These are phyloP conservation scores for Phyllosticta ampelicida DNA, from an alignment of 2,329 filamentous ascomycete genomes.

Conservation along the genomic window DNA sequence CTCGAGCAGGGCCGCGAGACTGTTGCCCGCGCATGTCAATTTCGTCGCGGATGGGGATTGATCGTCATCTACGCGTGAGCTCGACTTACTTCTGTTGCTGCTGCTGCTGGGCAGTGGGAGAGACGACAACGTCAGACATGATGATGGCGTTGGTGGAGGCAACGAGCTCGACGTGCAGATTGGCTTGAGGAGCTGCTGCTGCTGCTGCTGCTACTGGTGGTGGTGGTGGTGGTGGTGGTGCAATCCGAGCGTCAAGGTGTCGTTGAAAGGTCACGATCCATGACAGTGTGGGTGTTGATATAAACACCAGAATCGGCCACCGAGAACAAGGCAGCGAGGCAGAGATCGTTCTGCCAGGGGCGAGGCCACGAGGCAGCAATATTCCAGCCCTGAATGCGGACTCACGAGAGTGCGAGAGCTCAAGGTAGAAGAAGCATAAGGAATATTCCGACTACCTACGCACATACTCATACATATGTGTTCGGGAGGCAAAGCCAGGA, in stretches of 20 bases:
- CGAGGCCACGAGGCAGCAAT: not conserved
- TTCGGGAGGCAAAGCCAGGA: too few species aligned
- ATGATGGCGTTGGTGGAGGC: not conserved
- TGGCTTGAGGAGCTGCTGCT: not conserved
- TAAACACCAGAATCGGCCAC: not conserved
- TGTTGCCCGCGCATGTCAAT: not conserved
- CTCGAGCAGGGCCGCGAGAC: not conserved
- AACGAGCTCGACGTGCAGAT: not conserved
- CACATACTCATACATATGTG: too few species aligned
- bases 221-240: not conserved
- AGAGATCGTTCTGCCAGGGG: not conserved
- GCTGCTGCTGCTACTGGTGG: too few species aligned
- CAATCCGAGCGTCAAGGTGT: not conserved
- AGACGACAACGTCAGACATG: not conserved
- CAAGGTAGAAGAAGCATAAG: too few species aligned
- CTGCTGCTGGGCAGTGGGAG: not conserved
- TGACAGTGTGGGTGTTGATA: not conserved
- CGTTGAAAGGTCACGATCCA: not conserved
- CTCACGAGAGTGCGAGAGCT: not conserved
- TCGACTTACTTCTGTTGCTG: not conserved
- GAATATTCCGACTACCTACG: too few species aligned
- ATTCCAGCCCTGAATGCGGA: not conserved
- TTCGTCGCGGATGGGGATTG: too few species aligned
- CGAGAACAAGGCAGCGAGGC: not conserved
- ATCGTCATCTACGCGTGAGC: not conserved